Evolutionary conservation across 495 filamentous ascomycete species (phyloP).

Genomic region (Hypoxylon lenormandii): DNA sequence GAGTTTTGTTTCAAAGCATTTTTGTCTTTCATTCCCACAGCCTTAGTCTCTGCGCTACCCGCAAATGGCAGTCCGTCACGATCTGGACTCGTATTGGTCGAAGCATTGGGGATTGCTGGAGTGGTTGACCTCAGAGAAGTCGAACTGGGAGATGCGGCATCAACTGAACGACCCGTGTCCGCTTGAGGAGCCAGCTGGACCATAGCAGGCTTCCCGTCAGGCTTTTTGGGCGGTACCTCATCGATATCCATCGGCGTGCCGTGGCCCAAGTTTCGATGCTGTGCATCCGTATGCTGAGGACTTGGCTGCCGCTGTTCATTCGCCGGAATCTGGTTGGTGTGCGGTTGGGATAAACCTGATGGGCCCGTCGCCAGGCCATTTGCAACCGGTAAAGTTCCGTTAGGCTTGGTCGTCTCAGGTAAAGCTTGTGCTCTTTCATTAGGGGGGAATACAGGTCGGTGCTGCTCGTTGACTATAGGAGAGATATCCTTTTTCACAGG

Average conservation of each 20-base stretch:
- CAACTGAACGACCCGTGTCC: conserved; percentile 26
- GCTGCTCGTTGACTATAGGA: conserved; percentile 10
- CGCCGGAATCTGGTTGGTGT: neutral
- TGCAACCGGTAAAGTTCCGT: conserved; percentile 9
- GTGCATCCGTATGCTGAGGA: conserved; percentile 4
- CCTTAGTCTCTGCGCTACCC: conserved; percentile 52
- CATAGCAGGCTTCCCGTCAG: conserved; percentile 10
- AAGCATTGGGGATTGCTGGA: conserved; percentile 56
- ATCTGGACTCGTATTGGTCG: conserved; percentile 67
- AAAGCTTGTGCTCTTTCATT: conserved; percentile 4
- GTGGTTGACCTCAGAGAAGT: conserved; percentile 58
- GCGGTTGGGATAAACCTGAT: conserved; percentile 3
- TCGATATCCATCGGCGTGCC: conserved; percentile 46
- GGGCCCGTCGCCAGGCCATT: neutral
- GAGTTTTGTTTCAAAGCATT: conserved; percentile 23
- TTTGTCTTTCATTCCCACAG: conserved; percentile 35
- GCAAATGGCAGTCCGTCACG: conserved; percentile 61
- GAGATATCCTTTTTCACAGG: conserved; percentile 3
- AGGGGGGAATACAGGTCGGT: conserved; percentile 11
- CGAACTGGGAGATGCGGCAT: conserved; percentile 59
- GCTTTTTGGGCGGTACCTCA: conserved; percentile 27
- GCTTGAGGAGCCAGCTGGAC: conserved; percentile 19
- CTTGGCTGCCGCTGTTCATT: conserved; percentile 20
- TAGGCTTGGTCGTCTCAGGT: conserved; percentile 5
- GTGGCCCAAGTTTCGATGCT: conserved; percentile 37